phyloP scores from a whole-genome alignment of 305 asterid genomes.

The Solanum hybrid region DNA sequence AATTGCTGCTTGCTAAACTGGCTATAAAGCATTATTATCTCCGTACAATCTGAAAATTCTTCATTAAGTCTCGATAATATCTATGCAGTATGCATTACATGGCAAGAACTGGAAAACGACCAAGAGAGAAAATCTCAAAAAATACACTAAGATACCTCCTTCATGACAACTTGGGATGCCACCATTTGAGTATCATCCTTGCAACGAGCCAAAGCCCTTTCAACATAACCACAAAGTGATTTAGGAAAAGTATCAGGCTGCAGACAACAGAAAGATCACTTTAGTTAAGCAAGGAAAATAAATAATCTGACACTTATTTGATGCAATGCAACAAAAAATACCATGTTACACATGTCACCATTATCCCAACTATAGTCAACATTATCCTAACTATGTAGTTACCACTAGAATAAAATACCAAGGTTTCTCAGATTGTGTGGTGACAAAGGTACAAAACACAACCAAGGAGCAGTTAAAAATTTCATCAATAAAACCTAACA shows the following conservation, averaged over 20 bases:
- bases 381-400: background rate
- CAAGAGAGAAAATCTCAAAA: background rate
- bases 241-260: slow-evolving; percentile 85
- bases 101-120: background rate
- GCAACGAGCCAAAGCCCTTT: slow-evolving; percentile 97
- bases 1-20: background rate
- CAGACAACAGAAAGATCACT: slow-evolving; percentile 22
- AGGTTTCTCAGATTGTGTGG: background rate
- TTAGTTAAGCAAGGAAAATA: slow-evolving; percentile 12
- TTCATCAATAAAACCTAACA: background rate
- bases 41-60: background rate
- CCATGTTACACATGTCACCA: background rate
- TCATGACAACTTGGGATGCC: slow-evolving; percentile 78
- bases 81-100: background rate
- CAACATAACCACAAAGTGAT: slow-evolving; percentile 93
- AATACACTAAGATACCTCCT: slow-evolving; percentile 54
- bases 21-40: background rate
- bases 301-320: slow-evolving; percentile 8
- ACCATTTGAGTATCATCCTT: slow-evolving; percentile 70
- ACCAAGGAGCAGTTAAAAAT: background rate
- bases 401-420: background rate
- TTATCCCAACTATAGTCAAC: background rate
- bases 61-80: background rate
- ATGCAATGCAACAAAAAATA: slow-evolving; percentile 6
- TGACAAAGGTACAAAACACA: background rate